Conservation (phyloP, 1,139 yeast species). For the Casaregolazyma suthepensis region DNA sequence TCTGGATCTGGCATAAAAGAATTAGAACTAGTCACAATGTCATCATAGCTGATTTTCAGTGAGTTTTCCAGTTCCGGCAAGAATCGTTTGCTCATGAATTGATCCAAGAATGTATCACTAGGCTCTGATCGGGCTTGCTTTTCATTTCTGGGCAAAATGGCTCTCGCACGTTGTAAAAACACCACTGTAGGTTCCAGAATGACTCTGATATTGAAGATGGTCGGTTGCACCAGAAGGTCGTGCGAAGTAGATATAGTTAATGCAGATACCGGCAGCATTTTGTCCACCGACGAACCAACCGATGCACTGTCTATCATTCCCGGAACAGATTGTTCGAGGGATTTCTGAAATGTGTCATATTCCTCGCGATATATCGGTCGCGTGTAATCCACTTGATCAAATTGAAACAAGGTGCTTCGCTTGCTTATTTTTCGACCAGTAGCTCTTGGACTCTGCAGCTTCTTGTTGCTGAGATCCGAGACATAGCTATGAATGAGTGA, state of each 20-base stretch:
- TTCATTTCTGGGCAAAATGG: slow-evolving; percentile 31
- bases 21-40: slow-evolving; percentile 23
- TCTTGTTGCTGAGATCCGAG: slow-evolving; percentile 2
- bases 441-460: neutral
- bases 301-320: slow-evolving; percentile 28
- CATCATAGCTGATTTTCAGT: slow-evolving; percentile 39
- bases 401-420: slow-evolving; percentile 21
- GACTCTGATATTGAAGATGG: slow-evolving; percentile 76
- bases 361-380: slow-evolving; percentile 25
- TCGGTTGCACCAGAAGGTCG: slow-evolving; percentile 64
- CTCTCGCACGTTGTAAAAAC: slow-evolving; percentile 48
- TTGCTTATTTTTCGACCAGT: neutral
- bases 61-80: slow-evolving; percentile 59
- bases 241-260: slow-evolving; percentile 33
- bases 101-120: slow-evolving; percentile 46
- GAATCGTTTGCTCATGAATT: slow-evolving; percentile 59
- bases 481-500: slow-evolving; percentile 55
- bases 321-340: slow-evolving; percentile 33
- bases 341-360: slow-evolving; percentile 21
- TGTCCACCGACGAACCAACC: slow-evolving; percentile 3
- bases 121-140: slow-evolving; percentile 19
- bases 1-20: slow-evolving; percentile 25
- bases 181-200: slow-evolving; percentile 56
- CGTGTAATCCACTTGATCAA: slow-evolving; percentile 24
- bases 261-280: slow-evolving; percentile 16